Percentiles rank a stretch among this genome's conserved stretches.
phyloP scores from a whole-genome alignment of 2,329 filamentous ascomycete species.

The Sordariomycetes sp. region DNA sequence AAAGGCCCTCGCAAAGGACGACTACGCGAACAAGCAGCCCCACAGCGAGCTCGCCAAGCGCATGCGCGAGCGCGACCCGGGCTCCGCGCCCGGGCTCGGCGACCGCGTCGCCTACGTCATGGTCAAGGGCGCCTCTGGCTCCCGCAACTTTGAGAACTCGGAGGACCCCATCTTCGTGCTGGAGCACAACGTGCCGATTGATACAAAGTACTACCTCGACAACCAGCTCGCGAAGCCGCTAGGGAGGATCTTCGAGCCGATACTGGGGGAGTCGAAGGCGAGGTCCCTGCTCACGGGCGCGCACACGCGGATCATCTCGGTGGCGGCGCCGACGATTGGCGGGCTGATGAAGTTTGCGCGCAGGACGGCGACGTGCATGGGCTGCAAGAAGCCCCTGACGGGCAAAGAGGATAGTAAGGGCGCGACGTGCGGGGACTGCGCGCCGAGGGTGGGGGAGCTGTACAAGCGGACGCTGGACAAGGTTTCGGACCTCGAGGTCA shows the following conservation, averaged over 20 bases:
- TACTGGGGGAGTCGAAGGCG: constrained; percentile 86
- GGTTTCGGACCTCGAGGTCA: constrained; percentile 82
- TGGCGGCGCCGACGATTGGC: constrained; percentile 80
- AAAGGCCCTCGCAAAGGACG: constrained; percentile 82
- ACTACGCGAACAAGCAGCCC: constrained; percentile 81
- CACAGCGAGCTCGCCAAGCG: constrained; percentile 91
- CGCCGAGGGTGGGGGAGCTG: constrained; percentile 74
- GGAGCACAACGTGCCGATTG: constrained; percentile 94
- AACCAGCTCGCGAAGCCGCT: constrained; percentile 96
- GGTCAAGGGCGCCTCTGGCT: constrained; percentile 75
- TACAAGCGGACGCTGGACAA: constrained; percentile 86
- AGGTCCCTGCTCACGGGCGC: constrained; percentile 77
- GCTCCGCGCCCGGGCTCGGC: constrained; percentile 81
- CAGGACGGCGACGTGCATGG: constrained; percentile 97
- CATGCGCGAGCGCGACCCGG: constrained; percentile 94
- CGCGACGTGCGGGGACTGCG: constrained; percentile 80
- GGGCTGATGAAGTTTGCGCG: constrained; percentile 98
- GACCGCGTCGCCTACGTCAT: constrained; percentile 98
- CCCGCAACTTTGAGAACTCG: constrained; percentile 93
- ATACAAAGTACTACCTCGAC: constrained; percentile 96
- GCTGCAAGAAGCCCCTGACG: constrained; percentile 90
- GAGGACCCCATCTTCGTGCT: constrained; percentile 96
- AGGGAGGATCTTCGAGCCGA: constrained; percentile 92
- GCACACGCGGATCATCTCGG: constrained; percentile 87
- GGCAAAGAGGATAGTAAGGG: constrained; percentile 63